Evolutionary conservation across 83 land plant genomes (phyloP).

Genomic region (Thuja plicata): DNA sequence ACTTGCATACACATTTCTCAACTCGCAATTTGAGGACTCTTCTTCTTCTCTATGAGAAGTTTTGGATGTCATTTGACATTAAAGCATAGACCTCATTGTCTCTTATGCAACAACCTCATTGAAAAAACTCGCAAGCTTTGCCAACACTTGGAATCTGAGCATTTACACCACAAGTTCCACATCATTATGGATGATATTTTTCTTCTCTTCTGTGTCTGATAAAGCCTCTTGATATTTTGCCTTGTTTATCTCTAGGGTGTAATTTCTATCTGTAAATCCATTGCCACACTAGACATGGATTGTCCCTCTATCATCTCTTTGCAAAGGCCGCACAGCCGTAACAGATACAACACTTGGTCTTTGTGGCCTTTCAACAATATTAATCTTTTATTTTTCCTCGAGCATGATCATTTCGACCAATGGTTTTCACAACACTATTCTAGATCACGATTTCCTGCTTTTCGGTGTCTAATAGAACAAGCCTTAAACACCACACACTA

Average conservation of each 20-base stretch:
- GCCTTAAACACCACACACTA: no score
- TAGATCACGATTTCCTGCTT: background rate
- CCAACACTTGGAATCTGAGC: background rate
- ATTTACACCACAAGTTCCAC: background rate
- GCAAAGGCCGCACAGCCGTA: background rate
- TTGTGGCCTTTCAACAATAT: background rate
- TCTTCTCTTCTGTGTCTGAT: background rate
- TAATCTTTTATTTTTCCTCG: background rate
- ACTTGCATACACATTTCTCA: no score
- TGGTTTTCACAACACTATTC: background rate
- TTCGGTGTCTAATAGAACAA: background rate
- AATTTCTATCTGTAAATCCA: background rate
- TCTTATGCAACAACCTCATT: no score
- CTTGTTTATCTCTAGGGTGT: background rate
- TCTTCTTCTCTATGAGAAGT: no score
- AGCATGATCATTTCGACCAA: background rate
- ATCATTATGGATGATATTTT: background rate
- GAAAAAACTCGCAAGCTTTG: no score
- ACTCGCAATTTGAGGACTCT: no score
- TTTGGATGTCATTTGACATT: no score
- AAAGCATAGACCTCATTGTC: no score
- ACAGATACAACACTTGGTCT: background rate
- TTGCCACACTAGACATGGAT: background rate
- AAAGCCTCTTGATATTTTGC: background rate
- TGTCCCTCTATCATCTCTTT: background rate